Evolutionary conservation across 495 filamentous ascomycete genomes (phyloP).

Genomic region (Rhypophila decipiens): DNA sequence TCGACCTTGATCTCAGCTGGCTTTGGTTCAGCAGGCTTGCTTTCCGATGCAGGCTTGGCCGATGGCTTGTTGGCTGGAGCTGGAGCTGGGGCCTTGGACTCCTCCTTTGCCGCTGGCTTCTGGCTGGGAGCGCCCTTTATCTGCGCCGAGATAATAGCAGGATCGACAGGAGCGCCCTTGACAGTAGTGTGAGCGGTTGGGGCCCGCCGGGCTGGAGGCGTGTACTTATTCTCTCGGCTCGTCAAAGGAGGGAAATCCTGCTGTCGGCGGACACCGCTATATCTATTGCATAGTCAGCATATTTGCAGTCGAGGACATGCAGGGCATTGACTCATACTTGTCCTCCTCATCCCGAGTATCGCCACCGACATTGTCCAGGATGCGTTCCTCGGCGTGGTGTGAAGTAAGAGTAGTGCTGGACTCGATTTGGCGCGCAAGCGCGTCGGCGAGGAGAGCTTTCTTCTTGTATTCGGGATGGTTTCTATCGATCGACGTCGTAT

Average conservation of each 20-base stretch:
- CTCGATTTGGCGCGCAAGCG: constrained; percentile 87
- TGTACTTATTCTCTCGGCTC: constrained; percentile 69
- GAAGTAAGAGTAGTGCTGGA: constrained; percentile 57
- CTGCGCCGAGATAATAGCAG: constrained; percentile 75
- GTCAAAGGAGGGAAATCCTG: constrained; percentile 62
- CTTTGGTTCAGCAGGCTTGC: constrained; percentile 13
- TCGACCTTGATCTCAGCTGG: constrained; percentile 8
- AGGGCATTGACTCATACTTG: constrained; percentile 76
- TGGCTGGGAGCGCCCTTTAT: constrained; percentile 44
- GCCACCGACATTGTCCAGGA: constrained; percentile 50
- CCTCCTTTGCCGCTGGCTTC: constrained; percentile 38
- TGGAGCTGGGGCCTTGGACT: constrained; percentile 21
- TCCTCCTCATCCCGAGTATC: constrained; percentile 77
- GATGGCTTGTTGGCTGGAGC: constrained; percentile 20
- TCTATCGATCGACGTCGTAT: constrained; percentile 85
- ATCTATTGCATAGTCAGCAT: constrained; percentile 47
- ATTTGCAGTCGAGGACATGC: too few species aligned
- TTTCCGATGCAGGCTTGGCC: constrained; percentile 22
- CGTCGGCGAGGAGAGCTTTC: constrained; percentile 68
- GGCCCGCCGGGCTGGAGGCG: constrained; percentile 77
- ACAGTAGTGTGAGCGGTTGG: constrained; percentile 67
- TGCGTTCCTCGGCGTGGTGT: constrained; percentile 84
- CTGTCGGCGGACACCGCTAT: constrained; percentile 82
- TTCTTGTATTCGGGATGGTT: constrained; percentile 73
- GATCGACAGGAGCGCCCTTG: constrained; percentile 66